These are phyloP conservation scores for Leccinum broughii DNA, from an alignment of 768 basidiomycete genomes.

Conservation along the genomic window DNA sequence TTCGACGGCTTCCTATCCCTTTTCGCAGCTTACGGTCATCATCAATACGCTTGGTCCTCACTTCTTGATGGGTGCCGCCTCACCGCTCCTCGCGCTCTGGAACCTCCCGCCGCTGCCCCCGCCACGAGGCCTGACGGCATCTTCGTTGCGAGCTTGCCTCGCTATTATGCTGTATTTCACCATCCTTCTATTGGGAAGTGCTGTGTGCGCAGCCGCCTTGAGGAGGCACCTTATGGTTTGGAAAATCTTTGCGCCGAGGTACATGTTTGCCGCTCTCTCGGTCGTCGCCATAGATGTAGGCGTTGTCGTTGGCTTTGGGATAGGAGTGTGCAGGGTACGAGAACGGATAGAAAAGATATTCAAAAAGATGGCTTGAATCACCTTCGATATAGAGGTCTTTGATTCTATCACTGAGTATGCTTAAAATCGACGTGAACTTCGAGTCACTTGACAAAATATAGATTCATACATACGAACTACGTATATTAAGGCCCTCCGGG, in stretches of 20 bases:
- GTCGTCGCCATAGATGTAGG: constrained; percentile 72
- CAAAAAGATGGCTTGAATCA: constrained; percentile 9
- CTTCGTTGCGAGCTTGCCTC: constrained; percentile 54
- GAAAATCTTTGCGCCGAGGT: constrained; percentile 97
- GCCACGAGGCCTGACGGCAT: constrained; percentile 32
- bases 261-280: constrained; percentile 73
- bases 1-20: constrained; percentile 64
- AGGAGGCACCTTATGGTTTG: constrained; percentile 95
- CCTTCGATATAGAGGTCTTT: background rate
- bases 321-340: constrained; percentile 25
- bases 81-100: constrained; percentile 80
- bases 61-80: constrained; percentile 63
- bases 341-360: constrained; percentile 27
- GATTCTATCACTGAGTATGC: background rate
- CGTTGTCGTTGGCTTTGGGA: constrained; percentile 24
- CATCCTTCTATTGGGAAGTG: constrained; percentile 63
- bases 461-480: too few species aligned
- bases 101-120: constrained; percentile 64
- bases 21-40: constrained; percentile 70
- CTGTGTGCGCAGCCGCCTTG: constrained; percentile 71
- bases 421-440: background rate
- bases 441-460: too few species aligned
- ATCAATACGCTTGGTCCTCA: constrained; percentile 79
- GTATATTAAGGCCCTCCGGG: too few species aligned
- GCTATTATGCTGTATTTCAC: constrained; percentile 73